Evolutionary conservation across 768 basidiomycete genomes (phyloP), one percentile per base, ranked within the genome.

Genomic region (Tricholoma saponaceum): DNA sequence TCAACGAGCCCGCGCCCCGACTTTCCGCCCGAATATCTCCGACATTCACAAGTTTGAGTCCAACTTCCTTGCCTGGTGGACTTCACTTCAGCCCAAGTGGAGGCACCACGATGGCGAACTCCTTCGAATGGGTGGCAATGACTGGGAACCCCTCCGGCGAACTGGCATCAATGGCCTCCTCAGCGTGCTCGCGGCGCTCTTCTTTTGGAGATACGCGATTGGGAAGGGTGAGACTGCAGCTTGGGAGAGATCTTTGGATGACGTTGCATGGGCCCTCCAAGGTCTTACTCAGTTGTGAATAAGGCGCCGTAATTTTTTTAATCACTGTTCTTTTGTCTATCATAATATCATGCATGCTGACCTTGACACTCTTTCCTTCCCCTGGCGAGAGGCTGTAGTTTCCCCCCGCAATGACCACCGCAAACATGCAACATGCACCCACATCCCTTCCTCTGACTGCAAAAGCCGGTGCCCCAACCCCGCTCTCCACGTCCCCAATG

Each of bases 171-270:
- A 52, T 35, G 51, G 51, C 10, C 33, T 52, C 20, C 18, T 52
- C 6, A 52, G 51, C 30, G 14, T 51, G 8, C 7, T 51, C 12
- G 30, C n/a, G n/a, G 28, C 20, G 2, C 51, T 52, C 20, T 52
- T 52, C 30, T 35, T 52, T 16, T 52, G 51, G 51, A 3, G 32
- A 35, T 33, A 22, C 20, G 4, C 5, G 51, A 66, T 1, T 64
- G 59, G 4, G 52, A 54, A 4, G 55, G 30, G 12, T 56, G 9
- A 3, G 58, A 22, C 12, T 23, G 28, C 28, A 64, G 51, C 37
- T 55, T 52, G 53, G 65, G 46, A 28, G 63, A 28, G 16, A 62
- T 60, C 5, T 61, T 61, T 18, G 58, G 46, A n/a, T 26, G 16
- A 58, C 54, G 1, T 59, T 54, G 6, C 52, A 49, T 8, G 60